phyloP scores from a whole-genome alignment of 495 filamentous ascomycete species.

The Penicillium coffeae region DNA sequence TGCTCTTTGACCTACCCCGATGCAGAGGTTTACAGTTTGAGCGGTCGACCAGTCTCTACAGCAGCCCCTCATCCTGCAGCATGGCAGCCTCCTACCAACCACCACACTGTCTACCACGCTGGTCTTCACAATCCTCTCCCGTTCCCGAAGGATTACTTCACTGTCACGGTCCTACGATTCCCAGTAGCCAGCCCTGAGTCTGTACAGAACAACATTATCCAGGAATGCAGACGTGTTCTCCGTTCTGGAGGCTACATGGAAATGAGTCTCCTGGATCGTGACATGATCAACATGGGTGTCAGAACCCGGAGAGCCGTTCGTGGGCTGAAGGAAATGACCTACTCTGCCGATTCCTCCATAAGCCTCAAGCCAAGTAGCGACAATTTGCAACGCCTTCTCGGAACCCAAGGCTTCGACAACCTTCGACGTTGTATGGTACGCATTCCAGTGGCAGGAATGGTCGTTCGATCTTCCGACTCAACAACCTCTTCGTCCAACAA shows the following conservation, averaged over 20 bases:
- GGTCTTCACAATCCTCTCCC: constrained; percentile 70
- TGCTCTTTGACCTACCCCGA: constrained; percentile 86
- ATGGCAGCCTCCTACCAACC: constrained; percentile 68
- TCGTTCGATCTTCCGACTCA: constrained; percentile 42
- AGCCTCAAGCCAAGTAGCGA: constrained; percentile 74
- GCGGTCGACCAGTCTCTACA: constrained; percentile 30
- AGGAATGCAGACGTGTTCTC: constrained; percentile 86
- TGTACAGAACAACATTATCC: constrained; percentile 74
- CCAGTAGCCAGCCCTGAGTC: constrained; percentile 68
- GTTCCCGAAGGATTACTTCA: constrained; percentile 83
- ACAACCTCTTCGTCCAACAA: constrained; percentile 32
- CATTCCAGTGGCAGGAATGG: constrained; percentile 77
- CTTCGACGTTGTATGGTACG: constrained; percentile 84
- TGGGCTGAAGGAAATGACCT: constrained; percentile 71
- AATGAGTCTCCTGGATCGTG: constrained; percentile 76
- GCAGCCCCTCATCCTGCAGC: constrained; percentile 36
- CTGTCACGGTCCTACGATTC: constrained; percentile 83
- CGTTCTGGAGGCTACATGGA: constrained; percentile 88
- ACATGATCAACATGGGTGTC: constrained; percentile 84
- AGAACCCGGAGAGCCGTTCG: constrained; percentile 72
- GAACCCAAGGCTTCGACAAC: constrained; percentile 75
- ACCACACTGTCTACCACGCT: constrained; percentile 75
- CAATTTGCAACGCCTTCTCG: constrained; percentile 69
- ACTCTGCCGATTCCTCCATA: constrained; percentile 56
- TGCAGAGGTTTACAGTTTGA: constrained; percentile 76